phyloP scores from a whole-genome alignment of 2,329 filamentous ascomycete species.

The Penicillium sp. region DNA sequence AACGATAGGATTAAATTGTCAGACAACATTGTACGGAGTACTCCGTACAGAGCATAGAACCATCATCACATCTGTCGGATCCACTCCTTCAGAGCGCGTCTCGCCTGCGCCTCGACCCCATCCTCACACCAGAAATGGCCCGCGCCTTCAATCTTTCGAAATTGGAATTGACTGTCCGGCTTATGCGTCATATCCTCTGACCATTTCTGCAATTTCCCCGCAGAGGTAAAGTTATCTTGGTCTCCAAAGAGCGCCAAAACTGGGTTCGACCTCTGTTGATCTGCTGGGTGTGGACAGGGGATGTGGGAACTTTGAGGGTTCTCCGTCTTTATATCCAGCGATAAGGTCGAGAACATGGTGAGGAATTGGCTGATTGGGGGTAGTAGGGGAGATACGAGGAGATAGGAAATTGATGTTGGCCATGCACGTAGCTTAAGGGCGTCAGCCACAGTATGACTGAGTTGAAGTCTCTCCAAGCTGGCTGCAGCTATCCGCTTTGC shows the following conservation, averaged over 20 bases:
- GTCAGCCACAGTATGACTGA: constrained; percentile 1
- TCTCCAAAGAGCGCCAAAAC: constrained; percentile 72
- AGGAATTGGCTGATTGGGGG: constrained; percentile 56
- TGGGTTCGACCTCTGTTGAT: constrained; percentile 53
- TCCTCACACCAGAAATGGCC: constrained; percentile 63
- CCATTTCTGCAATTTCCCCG: constrained; percentile 65
- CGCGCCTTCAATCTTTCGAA: constrained; percentile 50
- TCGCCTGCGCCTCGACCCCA: constrained; percentile 45
- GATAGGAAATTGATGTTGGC: constrained; percentile 38
- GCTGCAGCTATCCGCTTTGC: constrained; percentile 65
- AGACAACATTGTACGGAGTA: too few species aligned
- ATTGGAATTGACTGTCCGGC: constrained; percentile 47
- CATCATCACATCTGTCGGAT: constrained; percentile 21
- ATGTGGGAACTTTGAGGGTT: constrained; percentile 30
- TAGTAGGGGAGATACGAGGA: constrained; percentile 65
- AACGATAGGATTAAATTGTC: background rate
- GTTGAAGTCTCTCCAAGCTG: constrained; percentile 50
- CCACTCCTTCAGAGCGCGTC: constrained; percentile 43
- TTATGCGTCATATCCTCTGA: constrained; percentile 48
- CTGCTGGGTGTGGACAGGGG: constrained; percentile 46
- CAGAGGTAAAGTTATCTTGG: constrained; percentile 68
- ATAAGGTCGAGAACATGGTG: constrained; percentile 55
- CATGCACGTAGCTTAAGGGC: constrained; percentile 5
- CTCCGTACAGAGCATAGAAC: too few species aligned
- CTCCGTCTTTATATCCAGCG: constrained; percentile 30